Base-by-base conservation (phyloP, 2,329 filamentous ascomycete genomes). In the Ophiostoma novo-ulmi region DNA sequence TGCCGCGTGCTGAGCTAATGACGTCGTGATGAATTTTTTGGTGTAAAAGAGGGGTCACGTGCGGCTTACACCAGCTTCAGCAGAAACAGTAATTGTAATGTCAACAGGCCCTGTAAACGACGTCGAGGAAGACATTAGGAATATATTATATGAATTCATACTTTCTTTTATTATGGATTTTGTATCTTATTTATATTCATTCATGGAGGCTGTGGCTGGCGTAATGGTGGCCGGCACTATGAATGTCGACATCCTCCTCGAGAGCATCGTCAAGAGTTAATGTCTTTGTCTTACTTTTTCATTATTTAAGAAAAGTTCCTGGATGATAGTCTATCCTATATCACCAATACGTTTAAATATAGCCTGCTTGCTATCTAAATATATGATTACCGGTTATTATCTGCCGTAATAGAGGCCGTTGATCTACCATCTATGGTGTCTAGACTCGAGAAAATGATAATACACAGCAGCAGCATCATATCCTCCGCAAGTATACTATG, bases 11-110 rank as follows among this genome's bases (percentile, higher is more conserved):
- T 26, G 63, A n/a, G 64, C 61, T 64, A 64, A 64, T 64, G 61
- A 64, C 36, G 64, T 66, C 64, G 35, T 31, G 63, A 35, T 63
- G 26, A 65, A 26, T 20, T 65, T 65, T 65, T n/a, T 38, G 58
- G 52, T 58, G 52, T 22, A 14, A 35, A 22, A 36, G 58, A 63
- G 58, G 31, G 31, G 58, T 63, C 58, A 63, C 58, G 58, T 63
- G 58, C 31, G 6, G 31, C 58, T 63, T 63, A 36, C 58, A 63
- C 52, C 52, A 17, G 22, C 22, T 58, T 58, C 31, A 31, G 31
- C 31, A 31, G 31, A 3, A 31, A 31, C 31, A 4, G 3, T 4
- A 31, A 31, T 31, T 31, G 31, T 31, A 31, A 39, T 39, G 17
- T n/a, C 17, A 6, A 48, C 44, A 31, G 3, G 31, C 31, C 31